Evolutionary conservation across 371 early-diverging fungal species (phyloP), one percentile per base, ranked within the genome.

Genomic region (Funneliformis caledonium): DNA sequence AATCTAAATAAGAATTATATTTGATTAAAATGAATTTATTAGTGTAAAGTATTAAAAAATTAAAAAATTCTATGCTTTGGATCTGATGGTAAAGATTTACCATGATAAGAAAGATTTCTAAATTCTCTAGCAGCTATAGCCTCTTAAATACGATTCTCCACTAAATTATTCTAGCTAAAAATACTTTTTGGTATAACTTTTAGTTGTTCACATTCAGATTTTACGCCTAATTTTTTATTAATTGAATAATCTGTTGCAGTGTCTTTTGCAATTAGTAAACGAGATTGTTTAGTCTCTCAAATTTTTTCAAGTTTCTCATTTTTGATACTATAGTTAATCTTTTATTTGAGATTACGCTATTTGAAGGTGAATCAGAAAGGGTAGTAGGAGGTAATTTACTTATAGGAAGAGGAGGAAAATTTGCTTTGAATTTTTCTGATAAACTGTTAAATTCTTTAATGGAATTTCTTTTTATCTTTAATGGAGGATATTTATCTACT

Each of bases 401-500:
- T 37, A 37, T 2, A 37, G 9, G 31, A 16, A 6, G 6, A n/a
- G 22, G 33, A 12, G 52, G 59, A 12, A 42, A 16, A 56, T 68
- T 16, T 16, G 5, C 4, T 14, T 56, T 10, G 11, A 37, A 56
- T 56, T 14, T 56, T 56, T 9, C 1, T 11, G 31, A 26, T 16
- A 4, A 52, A 56, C 16, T 56, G 19, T 16, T 5, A 43, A 62
- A 76, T 52, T 74, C 75, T 64, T 76, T 76, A 45, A 76, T 31
- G 6, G 60, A 47, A 16, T 76, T 26, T 43, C 76, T 60, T 26
- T 76, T 76, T 19, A 76, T 9, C 22, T 64, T 60, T 10, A 76
- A 26, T 22, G 76, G 76, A 22, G 76, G 76, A 47, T 76, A 76
- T 76, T 76, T 76, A 45, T 76, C 76, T 19, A 62, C 60, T 11